phyloP scores from a whole-genome alignment of 179 eudicot species.

The Actinidia arguta region DNA sequence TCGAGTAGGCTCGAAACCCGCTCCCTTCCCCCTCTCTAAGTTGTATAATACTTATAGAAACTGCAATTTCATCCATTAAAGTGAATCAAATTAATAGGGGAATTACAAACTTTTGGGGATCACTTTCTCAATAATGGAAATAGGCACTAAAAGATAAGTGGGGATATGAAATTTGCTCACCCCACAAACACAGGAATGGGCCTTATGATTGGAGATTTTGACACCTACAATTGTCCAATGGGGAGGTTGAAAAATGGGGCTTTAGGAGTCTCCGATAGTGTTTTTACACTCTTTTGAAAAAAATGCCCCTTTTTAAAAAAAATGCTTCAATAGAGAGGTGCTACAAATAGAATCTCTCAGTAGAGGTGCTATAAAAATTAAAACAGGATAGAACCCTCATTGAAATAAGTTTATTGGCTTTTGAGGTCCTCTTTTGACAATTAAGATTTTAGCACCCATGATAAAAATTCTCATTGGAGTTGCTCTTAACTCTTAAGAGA shows the following conservation, averaged over 20 bases:
- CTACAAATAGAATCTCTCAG: no score
- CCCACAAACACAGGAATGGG: background rate
- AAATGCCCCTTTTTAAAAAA: no score
- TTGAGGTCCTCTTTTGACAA: no score
- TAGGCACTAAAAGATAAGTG: background rate
- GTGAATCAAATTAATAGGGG: background rate
- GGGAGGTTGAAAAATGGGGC: background rate
- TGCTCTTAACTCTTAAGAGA: background rate
- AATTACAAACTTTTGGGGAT: constrained; percentile 3
- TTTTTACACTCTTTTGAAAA: background rate
- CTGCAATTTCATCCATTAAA: no score
- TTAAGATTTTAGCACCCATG: background rate
- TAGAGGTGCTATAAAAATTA: no score
- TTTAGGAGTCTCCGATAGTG: background rate
- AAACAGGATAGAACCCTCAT: no score
- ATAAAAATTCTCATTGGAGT: background rate
- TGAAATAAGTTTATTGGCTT: no score
- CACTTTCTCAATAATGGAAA: background rate
- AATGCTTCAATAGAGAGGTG: no score
- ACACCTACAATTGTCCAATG: background rate
- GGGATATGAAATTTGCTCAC: background rate
- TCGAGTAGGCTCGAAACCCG: no score
- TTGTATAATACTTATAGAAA: no score
- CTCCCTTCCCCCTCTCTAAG: no score
- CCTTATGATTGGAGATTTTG: constrained; percentile 2